phyloP scores from a whole-genome alignment of 1,284 basidiomycete species.

The Laetiporus sulphureus region DNA sequence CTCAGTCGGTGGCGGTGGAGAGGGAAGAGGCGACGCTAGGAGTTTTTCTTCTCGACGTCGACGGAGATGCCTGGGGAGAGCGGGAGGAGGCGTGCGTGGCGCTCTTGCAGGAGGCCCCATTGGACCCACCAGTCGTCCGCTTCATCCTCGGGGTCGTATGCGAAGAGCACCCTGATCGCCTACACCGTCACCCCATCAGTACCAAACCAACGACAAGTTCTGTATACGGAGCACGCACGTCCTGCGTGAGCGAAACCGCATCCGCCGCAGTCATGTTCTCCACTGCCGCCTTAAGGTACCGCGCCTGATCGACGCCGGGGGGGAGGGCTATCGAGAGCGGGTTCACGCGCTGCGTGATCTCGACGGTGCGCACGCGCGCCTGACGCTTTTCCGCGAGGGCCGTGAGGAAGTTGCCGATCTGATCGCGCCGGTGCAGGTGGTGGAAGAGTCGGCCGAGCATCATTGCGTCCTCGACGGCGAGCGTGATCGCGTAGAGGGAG shows the following conservation, averaged over 20 bases:
- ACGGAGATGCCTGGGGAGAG: too few species aligned
- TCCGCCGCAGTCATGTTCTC: not conserved
- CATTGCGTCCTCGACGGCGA: constrained; percentile 51
- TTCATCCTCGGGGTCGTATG: constrained; percentile 30
- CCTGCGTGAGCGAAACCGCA: constrained; percentile 1
- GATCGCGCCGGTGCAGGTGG: constrained; percentile 40
- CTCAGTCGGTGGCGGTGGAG: too few species aligned
- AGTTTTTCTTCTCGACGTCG: too few species aligned
- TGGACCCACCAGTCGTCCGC: constrained; percentile 32
- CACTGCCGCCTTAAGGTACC: constrained; percentile 1
- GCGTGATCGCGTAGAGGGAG: constrained; percentile 40
- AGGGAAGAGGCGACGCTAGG: too few species aligned
- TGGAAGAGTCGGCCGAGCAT: constrained; percentile 53
- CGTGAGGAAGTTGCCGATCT: constrained; percentile 43
- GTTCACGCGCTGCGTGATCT: constrained; percentile 15
- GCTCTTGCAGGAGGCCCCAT: constrained; percentile 29
- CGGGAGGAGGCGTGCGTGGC: too few species aligned
- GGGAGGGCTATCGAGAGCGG: constrained; percentile 16
- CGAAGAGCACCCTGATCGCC: constrained; percentile 22
- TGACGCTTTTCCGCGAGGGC: constrained; percentile 44
- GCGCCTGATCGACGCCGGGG: constrained; percentile 12
- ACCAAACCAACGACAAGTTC: not conserved
- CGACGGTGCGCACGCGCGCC: constrained; percentile 14
- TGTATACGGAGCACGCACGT: not conserved
- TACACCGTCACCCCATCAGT: constrained; percentile 1